Evolutionary conservation across 306 rosid genomes (phyloP).

Genomic region (Mimosa pudica): DNA sequence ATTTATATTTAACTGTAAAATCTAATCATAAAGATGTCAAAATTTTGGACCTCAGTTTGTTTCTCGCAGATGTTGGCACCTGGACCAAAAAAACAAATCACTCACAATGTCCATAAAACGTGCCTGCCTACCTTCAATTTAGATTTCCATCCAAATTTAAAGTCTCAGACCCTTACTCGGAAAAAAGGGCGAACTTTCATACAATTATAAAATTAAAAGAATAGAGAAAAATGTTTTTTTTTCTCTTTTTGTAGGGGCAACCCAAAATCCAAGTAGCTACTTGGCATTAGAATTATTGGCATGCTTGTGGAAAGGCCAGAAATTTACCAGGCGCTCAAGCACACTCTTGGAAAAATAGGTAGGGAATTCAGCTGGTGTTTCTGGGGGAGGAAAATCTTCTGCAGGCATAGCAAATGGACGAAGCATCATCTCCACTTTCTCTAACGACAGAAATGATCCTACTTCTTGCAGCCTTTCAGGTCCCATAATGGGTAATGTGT

Average conservation of each 20-base stretch:
- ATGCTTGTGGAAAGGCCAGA: slow-evolving; percentile 93
- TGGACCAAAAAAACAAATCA: background rate
- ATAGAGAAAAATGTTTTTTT: background rate
- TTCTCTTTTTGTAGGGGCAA: too few species aligned
- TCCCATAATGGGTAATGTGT: slow-evolving; percentile 88
- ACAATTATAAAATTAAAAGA: background rate
- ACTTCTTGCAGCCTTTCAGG: slow-evolving; percentile 94
- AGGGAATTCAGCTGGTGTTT: slow-evolving; percentile 82
- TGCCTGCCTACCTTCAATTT: background rate
- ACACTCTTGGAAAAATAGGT: slow-evolving; percentile 89
- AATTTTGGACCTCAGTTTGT: background rate
- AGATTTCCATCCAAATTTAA: background rate
- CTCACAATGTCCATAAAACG: background rate
- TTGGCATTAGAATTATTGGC: slow-evolving; percentile 47
- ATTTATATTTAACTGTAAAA: background rate
- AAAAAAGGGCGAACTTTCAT: background rate
- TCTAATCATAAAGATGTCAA: background rate
- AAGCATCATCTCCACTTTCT: slow-evolving; percentile 85
- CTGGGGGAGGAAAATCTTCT: slow-evolving; percentile 93
- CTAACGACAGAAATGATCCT: slow-evolving; percentile 82
- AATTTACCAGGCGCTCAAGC: slow-evolving; percentile 92
- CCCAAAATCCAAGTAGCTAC: slow-evolving; percentile 33
- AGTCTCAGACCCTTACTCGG: background rate
- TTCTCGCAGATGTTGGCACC: background rate
- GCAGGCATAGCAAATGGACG: slow-evolving; percentile 99